Percentiles rank a stretch among this genome's conserved stretches.
Conservation (phyloP, 176 grass and related monocot species). For the Coix lacrymajobi region DNA sequence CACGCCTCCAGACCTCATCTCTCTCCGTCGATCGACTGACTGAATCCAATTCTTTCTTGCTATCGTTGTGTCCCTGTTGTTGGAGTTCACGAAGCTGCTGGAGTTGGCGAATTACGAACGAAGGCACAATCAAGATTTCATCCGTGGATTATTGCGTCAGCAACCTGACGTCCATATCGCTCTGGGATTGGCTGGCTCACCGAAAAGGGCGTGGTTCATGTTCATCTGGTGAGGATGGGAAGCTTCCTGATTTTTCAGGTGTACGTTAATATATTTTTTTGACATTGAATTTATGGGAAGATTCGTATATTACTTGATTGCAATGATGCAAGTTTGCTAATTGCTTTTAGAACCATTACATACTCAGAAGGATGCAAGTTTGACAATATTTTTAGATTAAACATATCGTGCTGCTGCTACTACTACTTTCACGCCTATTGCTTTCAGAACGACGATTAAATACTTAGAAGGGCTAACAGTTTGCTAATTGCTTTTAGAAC, state of each 20-base stretch:
- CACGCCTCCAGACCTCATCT: too few species aligned
- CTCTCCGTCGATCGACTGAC: not conserved
- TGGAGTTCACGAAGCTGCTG: conserved; percentile 83
- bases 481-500: not conserved
- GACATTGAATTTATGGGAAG: too few species aligned
- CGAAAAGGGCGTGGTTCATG: conserved; percentile 75
- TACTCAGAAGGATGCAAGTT: too few species aligned
- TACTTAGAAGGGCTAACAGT: too few species aligned
- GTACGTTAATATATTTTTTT: too few species aligned
- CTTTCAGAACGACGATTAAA: too few species aligned
- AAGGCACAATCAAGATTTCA: conserved; percentile 66
- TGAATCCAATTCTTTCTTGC: not conserved
- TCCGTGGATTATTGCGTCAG: conserved; percentile 50
- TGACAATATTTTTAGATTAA: too few species aligned
- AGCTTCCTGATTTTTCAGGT: too few species aligned
- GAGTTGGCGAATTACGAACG: conserved; percentile 69
- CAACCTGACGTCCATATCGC: conserved; percentile 69
- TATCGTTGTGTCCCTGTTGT: conserved; percentile 31
- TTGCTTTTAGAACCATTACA: too few species aligned
- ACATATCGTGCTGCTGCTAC: too few species aligned
- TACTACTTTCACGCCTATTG: too few species aligned
- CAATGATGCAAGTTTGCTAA: not conserved
- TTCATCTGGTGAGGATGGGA: conserved; percentile 50
- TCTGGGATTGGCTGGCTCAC: conserved; percentile 84
- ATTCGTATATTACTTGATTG: too few species aligned